These are phyloP conservation scores for Colletotrichum plurivorum DNA, from an alignment of 2,329 filamentous ascomycete genomes.

Conservation along the genomic window DNA sequence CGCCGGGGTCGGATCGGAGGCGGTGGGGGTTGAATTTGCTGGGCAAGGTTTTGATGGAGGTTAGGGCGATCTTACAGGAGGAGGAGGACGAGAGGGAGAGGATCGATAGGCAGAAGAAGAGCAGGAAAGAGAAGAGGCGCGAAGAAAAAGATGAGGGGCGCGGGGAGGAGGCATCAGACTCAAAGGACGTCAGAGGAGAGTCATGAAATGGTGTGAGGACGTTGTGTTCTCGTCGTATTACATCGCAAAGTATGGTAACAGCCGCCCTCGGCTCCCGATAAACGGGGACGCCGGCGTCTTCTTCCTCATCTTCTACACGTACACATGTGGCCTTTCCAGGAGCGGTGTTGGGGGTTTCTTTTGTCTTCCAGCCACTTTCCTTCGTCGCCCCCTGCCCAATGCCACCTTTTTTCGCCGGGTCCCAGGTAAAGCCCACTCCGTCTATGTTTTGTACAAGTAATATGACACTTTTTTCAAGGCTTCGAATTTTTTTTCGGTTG, in stretches of 20 bases:
- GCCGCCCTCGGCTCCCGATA: background rate
- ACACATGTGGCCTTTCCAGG: slow-evolving; percentile 35
- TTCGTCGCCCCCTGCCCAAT: slow-evolving; percentile 22
- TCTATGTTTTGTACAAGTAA: slow-evolving; percentile 41
- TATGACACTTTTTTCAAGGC: slow-evolving; percentile 39
- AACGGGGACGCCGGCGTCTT: slow-evolving; percentile 3
- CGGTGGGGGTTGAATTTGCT: slow-evolving; percentile 76
- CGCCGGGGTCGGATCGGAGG: slow-evolving; percentile 57
- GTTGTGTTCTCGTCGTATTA: slow-evolving; percentile 37
- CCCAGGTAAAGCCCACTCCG: slow-evolving; percentile 29
- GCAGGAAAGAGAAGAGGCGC: background rate
- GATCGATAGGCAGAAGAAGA: background rate
- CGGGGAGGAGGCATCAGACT: background rate
- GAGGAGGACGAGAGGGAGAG: no score
- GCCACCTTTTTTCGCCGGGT: slow-evolving; percentile 21
- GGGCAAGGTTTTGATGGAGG: slow-evolving; percentile 73
- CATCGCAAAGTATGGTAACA: slow-evolving; percentile 33
- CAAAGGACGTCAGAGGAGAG: background rate
- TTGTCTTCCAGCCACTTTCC: slow-evolving; percentile 10
- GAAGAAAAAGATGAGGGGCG: background rate
- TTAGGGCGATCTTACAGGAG: slow-evolving; percentile 62
- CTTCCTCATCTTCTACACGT: slow-evolving; percentile 35
- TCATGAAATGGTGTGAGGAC: slow-evolving; percentile 3
- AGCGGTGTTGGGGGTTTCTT: slow-evolving; percentile 37
- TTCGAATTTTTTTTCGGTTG: slow-evolving; percentile 1